A percentile compares a stretch with the other conserved stretches of the same genome.
phyloP scores from a whole-genome alignment of 2,329 filamentous ascomycete genomes.

The Verticillium isaacii region DNA sequence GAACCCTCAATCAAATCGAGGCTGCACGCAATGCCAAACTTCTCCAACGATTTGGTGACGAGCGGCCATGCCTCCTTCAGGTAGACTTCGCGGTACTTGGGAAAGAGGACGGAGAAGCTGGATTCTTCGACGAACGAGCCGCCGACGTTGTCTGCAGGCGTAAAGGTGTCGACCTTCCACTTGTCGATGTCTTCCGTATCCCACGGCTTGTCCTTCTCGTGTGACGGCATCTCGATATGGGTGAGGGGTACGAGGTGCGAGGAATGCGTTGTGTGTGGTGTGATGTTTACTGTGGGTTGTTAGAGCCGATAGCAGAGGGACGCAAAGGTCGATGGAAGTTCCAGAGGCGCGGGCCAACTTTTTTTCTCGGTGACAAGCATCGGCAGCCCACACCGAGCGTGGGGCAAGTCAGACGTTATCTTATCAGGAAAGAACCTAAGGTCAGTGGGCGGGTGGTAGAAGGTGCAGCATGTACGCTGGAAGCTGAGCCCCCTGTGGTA shows the following conservation, averaged over 20 bases:
- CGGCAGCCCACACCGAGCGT: not conserved
- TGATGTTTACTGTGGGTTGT: not conserved
- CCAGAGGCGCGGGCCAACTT: not conserved
- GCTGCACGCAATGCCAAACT: conserved; percentile 82
- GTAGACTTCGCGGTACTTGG: conserved; percentile 94
- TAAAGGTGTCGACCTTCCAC: conserved; percentile 90
- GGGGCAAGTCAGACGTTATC: not conserved
- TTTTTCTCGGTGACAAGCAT: conserved; percentile 1
- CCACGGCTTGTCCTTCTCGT: conserved; percentile 90
- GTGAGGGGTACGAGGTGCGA: not conserved
- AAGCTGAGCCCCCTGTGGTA: too few relatives aligned
- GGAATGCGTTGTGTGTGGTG: not conserved
- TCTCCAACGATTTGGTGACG: conserved; percentile 81
- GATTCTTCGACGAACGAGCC: conserved; percentile 92
- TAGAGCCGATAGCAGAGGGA: not conserved
- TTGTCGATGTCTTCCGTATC: conserved; percentile 97
- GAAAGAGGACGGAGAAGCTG: conserved; percentile 81
- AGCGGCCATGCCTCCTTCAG: conserved; percentile 90
- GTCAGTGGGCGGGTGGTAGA: too few relatives aligned
- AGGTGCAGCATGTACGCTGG: too few relatives aligned
- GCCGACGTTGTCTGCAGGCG: conserved; percentile 74
- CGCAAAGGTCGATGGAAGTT: not conserved
- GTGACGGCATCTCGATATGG: conserved; percentile 65
- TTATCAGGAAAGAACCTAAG: not conserved
- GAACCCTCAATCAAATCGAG: conserved; percentile 92